Base-by-base conservation (phyloP, 2,329 filamentous ascomycete species). In the Didymellaceae sp. region DNA sequence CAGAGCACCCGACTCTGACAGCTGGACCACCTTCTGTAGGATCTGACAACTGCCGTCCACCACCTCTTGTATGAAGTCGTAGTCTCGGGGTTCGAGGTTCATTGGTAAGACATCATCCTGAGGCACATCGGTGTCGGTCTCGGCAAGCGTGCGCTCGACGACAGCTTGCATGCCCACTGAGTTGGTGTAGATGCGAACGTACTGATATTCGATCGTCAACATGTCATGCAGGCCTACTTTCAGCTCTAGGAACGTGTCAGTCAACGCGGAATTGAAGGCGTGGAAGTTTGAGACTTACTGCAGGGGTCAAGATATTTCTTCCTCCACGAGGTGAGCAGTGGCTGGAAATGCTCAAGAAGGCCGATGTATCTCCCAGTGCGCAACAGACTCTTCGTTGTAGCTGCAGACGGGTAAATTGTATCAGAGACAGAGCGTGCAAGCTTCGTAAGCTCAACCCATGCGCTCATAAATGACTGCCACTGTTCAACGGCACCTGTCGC, bases 81-180 rank as follows among this genome's bases (percentile, higher is more conserved):
- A 82, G 57, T 84, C 81, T 38, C 75, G 74, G 1, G 77, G 72
- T 46, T 80, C 77, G 17, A 80, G 73, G 38, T 74, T 72, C 57
- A 78, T 70, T 10, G 75, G 66, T 9, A 77, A 61, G 28, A 77
- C 66, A 8, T 72, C 67, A 31, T 71, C 68, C 46, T 66, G 77
- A 30, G 66, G 65, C 1, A 65, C 66, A 10, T 72, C 67, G 4
- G 67, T 66, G 53, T 74, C 70, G 17, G 68, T 66, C 42, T 73
- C 70, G 6, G 69, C 67, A n/a, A 80, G 68, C 1, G 76, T 77
- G n/a, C 80, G 77, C 51, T 83, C 81, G 3, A 83, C 80, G 3
- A 83, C 77, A 2, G 81, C 81, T 63, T 84, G 81, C 67, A 84
- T 80, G 2, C 80, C 80, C 5, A 83, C 74, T 0, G 75, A 77